Evolutionary conservation across 805 yeast species (phyloP).

Genomic region (Saccharomycopsis capsularis): DNA sequence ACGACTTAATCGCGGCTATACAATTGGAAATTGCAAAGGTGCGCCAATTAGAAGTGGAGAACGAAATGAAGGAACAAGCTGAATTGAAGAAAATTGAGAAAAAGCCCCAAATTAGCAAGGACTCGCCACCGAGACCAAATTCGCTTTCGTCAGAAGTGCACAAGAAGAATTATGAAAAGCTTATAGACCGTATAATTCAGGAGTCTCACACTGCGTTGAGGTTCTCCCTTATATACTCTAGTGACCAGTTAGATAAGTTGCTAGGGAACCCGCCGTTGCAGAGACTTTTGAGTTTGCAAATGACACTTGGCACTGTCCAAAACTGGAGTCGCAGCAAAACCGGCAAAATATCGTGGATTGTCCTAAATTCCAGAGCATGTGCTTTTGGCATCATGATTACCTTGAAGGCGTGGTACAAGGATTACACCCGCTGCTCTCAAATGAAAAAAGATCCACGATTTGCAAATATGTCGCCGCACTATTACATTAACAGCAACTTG

Average conservation of each 20-base stretch:
- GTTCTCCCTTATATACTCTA: conserved; percentile 60
- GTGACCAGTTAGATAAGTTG: conserved; percentile 70
- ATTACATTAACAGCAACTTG: conserved; percentile 14
- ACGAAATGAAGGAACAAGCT: background rate
- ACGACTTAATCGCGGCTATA: conserved; percentile 58
- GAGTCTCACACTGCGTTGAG: conserved; percentile 75
- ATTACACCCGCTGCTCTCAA: conserved; percentile 5
- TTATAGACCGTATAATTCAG: conserved; percentile 39
- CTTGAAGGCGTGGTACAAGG: conserved; percentile 21
- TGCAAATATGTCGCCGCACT: background rate
- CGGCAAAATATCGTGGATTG: conserved; percentile 20
- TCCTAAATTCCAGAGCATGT: conserved; percentile 16
- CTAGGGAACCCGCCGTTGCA: conserved; percentile 74
- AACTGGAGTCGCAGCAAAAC: conserved; percentile 15
- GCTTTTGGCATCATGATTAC: conserved; percentile 20
- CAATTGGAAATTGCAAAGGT: conserved; percentile 39
- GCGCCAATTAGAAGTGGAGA: conserved; percentile 13
- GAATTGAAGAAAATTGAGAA: no score
- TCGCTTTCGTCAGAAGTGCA: no score
- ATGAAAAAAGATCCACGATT: background rate
- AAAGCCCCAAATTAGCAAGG: background rate
- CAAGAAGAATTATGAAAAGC: conserved; percentile 28
- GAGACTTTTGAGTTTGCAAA: conserved; percentile 60
- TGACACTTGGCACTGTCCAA: conserved; percentile 46
- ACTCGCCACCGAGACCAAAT: no score